Evolutionary conservation across 768 basidiomycete species (phyloP), one percentile per base, ranked within the genome.

Genomic region (Leccinum subgranulosum): DNA sequence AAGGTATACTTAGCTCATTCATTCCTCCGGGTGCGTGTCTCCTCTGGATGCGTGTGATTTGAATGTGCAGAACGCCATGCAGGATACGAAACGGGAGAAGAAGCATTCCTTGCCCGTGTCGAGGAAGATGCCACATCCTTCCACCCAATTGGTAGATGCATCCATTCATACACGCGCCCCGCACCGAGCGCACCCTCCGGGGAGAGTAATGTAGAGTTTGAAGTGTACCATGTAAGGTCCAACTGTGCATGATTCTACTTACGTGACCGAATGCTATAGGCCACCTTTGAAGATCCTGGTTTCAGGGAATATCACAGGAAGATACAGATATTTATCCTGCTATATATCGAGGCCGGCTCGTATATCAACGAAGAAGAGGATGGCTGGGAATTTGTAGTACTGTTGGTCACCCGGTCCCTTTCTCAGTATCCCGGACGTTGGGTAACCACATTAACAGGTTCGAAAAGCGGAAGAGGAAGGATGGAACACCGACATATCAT

Each of bases 311-410:
- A 92, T 59, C 96, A 98, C 68, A 81, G 88, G 17, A 78, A 84
- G 54, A 96, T 97, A 90, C 97, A 98, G 73, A 69, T 98, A 51
- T 98, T 97, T 71, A 92, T 98, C 61, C 70, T 96, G 55, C 78
- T 99, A 6, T 98, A 92, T 74, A 94, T 99, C 65, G 97, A 99
- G 69, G 97, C 84, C 11, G 97, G 95, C 3, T 93, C 91, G 12
- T 98, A 94, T 72, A 92, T 99, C 62, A 84, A 88, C 65, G 96
- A 98, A 62, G 91, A 92, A 6, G 96, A 98, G 69, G 89, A 94
- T 21, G 79, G 81, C 2, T 98, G 96, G 96, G 93, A 98, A 70
- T 98, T 98, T 71, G 82, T 86, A 43, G 77, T 93, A 1, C 73
- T 97, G 90, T 97, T 65, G 56, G 92, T 81, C 12, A 25, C 17